Evolutionary conservation across 352 stramenopile genomes (phyloP).

Genomic region (Phytophthora fragariaefolia): DNA sequence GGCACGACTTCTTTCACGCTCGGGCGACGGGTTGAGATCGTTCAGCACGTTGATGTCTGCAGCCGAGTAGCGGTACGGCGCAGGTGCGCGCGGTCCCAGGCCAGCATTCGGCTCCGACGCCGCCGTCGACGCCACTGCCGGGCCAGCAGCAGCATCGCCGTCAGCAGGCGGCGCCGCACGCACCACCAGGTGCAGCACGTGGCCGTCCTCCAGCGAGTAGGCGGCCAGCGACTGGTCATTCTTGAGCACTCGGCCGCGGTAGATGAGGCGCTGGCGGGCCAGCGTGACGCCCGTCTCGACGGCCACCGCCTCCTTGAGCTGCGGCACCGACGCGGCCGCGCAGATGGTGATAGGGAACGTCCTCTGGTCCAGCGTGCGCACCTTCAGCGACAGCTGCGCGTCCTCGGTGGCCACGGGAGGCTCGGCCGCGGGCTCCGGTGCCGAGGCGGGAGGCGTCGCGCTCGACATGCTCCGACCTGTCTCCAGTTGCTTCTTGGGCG

Average conservation of each 20-base stretch:
- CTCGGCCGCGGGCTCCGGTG: constrained; percentile 32
- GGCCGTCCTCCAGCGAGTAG: constrained; percentile 83
- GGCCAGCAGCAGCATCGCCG: neutral
- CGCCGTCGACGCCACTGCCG: constrained; percentile 30
- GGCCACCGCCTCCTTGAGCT: constrained; percentile 79
- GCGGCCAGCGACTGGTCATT: constrained; percentile 78
- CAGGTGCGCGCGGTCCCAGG: neutral
- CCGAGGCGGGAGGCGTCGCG: constrained; percentile 8
- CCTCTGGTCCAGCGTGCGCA: constrained; percentile 85
- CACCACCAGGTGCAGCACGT: constrained; percentile 83
- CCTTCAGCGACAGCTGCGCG: constrained; percentile 68
- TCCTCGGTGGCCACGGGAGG: constrained; percentile 17
- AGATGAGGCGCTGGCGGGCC: constrained; percentile 85
- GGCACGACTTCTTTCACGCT: too few species aligned
- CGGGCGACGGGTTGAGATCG: too few species aligned
- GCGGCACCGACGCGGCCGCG: constrained; percentile 68
- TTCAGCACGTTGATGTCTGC: neutral
- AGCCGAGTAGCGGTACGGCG: constrained; percentile 3
- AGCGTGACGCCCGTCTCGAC: constrained; percentile 74
- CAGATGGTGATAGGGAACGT: constrained; percentile 77
- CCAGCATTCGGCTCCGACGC: constrained; percentile 5
- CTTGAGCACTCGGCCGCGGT: constrained; percentile 87
- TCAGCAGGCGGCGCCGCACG: constrained; percentile 49
- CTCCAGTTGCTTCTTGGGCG: neutral
- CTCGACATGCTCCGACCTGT: constrained; percentile 1